Evolutionary conservation across 768 basidiomycete species (phyloP), one percentile per base, ranked within the genome.

Genomic region (Suillus paluster): DNA sequence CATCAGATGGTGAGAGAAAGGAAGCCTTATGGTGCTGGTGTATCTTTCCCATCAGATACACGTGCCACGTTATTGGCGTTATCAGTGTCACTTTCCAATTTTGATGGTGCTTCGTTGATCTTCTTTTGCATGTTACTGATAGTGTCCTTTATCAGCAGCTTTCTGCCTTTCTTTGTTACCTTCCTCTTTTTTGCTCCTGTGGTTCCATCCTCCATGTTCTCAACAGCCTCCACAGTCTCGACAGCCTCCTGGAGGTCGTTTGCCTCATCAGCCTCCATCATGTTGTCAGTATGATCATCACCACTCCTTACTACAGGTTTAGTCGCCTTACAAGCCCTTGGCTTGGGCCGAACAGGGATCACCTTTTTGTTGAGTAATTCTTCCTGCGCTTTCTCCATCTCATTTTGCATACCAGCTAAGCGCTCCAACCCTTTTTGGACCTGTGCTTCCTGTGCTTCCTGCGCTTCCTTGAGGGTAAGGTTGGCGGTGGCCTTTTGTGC

Each of bases 1-100:
- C 59, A 60, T 60, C 39, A 19, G 15, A 14, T 60, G 15, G 59
- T 27, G 25, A 25, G 19, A 30, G 59, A 38, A n/a, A 27, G 34
- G 34, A 10, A 50, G 14, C 10, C 59, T 21, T 33, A 60, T 25
- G 21, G 10, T 53, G 49, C 50, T 19, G 8, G 30, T 36, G 36
- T 30, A 15, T 11, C 4, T 41, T 57, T 56, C 56, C n/a, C 39
- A 57, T 57, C 41, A 39, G 44, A 38, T 38, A 21, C 41, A 25
- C 5, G 41, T 41, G 19, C 41, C 30, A 54, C 12, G 5, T 36
- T 54, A 54, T 54, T 27, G 9, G 52, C 25, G 2, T 44, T n/a
- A 25, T 57, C n/a, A n/a, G n/a, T n/a, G n/a, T n/a, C 44, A 14
- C 39, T 41, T 57, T 39, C 30, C n/a, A 27, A 39, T 39, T 30